Conservation (phyloP, 2,329 filamentous ascomycete genomes). For the Neoscytalidium dimidiatum region DNA sequence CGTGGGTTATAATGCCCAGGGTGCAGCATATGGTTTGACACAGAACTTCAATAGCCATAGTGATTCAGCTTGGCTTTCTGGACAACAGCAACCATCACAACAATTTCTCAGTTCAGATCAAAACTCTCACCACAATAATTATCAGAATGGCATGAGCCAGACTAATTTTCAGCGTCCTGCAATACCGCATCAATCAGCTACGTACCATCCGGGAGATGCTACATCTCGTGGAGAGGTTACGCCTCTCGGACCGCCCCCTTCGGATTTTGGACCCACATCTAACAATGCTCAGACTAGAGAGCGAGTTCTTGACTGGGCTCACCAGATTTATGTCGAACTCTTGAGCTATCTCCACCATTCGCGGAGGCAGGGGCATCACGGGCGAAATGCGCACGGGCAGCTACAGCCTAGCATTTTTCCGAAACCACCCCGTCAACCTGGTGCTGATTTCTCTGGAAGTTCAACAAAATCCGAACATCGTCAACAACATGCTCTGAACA, state of each 20-base stretch:
- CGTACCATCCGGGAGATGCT: neutral
- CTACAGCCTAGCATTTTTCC: constrained; percentile 62
- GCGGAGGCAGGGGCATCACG: constrained; percentile 30
- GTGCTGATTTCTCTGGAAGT: constrained; percentile 47
- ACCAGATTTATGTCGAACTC: constrained; percentile 51
- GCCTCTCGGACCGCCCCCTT: constrained; percentile 21
- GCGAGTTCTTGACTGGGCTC: constrained; percentile 48
- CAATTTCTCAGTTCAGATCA: constrained; percentile 4
- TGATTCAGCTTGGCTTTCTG: constrained; percentile 12
- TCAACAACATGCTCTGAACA: neutral
- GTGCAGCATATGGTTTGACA: neutral
- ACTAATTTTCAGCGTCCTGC: constrained; percentile 16
- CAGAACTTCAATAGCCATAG: constrained; percentile 5
- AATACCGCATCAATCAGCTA: neutral
- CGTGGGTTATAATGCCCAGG: constrained; percentile 7
- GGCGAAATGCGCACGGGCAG: constrained; percentile 38
- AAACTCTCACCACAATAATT: neutral
- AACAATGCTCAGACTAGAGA: constrained; percentile 46
- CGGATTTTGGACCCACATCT: constrained; percentile 45
- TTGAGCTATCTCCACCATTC: constrained; percentile 51
- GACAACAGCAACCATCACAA: constrained; percentile 6
- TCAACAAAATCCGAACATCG: constrained; percentile 3
- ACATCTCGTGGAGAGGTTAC: neutral
- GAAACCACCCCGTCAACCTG: constrained; percentile 60
- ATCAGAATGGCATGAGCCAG: neutral